A percentile compares a stretch with the other conserved stretches of the same genome.
Evolutionary conservation across 305 asterid species (phyloP).

Genomic region (Solanum hybrid): DNA sequence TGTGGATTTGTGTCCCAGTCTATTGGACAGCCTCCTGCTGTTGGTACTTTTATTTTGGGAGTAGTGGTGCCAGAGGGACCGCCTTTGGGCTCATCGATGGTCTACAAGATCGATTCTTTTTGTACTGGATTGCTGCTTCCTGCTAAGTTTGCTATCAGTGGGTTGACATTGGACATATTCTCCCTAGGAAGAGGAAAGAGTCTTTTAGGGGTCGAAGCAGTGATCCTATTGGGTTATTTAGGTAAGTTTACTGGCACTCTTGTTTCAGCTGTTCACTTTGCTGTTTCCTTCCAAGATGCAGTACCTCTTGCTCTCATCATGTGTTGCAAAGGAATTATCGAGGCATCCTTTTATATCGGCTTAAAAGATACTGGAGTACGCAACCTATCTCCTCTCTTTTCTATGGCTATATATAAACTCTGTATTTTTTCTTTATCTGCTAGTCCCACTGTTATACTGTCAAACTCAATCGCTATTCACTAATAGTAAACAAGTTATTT

Average conservation of each 20-base stretch:
- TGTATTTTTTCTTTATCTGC: not conserved
- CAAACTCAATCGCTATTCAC: not conserved
- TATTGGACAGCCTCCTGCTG: constrained; percentile 42
- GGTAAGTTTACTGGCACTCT: constrained; percentile 36
- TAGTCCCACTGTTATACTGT: not conserved
- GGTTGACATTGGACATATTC: constrained; percentile 22
- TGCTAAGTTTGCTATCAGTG: constrained; percentile 49
- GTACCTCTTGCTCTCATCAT: constrained; percentile 39
- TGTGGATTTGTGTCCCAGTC: constrained; percentile 33
- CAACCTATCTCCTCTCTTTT: not conserved
- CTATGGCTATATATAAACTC: not conserved
- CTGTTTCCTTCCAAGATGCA: constrained; percentile 32
- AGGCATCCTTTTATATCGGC: constrained; percentile 26
- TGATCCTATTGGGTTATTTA: constrained; percentile 27
- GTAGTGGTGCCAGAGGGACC: constrained; percentile 41
- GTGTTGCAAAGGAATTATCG: constrained; percentile 58
- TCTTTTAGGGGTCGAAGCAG: constrained; percentile 1
- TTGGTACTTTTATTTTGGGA: constrained; percentile 52
- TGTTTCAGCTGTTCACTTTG: constrained; percentile 22
- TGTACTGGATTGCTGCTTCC: constrained; percentile 40
- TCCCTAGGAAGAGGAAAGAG: not conserved
- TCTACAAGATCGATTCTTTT: constrained; percentile 29
- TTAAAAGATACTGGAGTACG: constrained; percentile 39
- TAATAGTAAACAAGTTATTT: not conserved
- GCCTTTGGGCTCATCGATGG: constrained; percentile 35